These are phyloP conservation scores for Aspergillus costaricaensis DNA, from an alignment of 2,329 filamentous ascomycete species.

Conservation along the genomic window DNA sequence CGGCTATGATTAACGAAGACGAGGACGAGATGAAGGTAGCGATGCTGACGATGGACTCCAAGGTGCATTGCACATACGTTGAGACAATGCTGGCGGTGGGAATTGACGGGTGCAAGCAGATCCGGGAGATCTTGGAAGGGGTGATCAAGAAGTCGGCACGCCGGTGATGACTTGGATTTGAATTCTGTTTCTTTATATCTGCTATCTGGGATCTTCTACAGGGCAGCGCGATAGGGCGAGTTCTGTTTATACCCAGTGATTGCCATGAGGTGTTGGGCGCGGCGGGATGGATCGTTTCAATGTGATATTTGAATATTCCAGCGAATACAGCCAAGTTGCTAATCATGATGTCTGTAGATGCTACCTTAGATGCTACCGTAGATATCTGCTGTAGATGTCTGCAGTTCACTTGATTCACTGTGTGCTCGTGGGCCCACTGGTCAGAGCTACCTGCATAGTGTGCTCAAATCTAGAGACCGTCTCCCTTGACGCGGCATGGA, in stretches of 20 bases:
- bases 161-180: conserved; percentile 7
- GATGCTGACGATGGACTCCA: conserved; percentile 81
- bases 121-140: conserved; percentile 76
- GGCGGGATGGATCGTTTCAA: not conserved
- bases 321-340: too few relatives aligned
- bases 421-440: too few relatives aligned
- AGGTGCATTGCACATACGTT: conserved; percentile 74
- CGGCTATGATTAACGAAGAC: conserved; percentile 54
- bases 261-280: conserved; percentile 17
- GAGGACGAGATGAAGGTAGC: conserved; percentile 61
- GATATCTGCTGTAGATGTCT: too few relatives aligned
- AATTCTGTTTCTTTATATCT: not conserved
- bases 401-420: too few relatives aligned
- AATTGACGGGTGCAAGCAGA: conserved; percentile 86
- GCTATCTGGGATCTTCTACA: not conserved
- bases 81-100: conserved; percentile 93
- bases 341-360: too few relatives aligned
- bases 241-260: conserved; percentile 17
- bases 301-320: not conserved
- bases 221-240: conserved; percentile 12
- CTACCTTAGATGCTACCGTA: too few relatives aligned
- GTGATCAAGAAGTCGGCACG: conserved; percentile 56
- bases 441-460: too few relatives aligned
- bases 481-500: too few relatives aligned
- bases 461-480: too few relatives aligned